Evolutionary conservation across 176 grass and related monocot genomes (phyloP).

Genomic region (Oryza rufipogon): DNA sequence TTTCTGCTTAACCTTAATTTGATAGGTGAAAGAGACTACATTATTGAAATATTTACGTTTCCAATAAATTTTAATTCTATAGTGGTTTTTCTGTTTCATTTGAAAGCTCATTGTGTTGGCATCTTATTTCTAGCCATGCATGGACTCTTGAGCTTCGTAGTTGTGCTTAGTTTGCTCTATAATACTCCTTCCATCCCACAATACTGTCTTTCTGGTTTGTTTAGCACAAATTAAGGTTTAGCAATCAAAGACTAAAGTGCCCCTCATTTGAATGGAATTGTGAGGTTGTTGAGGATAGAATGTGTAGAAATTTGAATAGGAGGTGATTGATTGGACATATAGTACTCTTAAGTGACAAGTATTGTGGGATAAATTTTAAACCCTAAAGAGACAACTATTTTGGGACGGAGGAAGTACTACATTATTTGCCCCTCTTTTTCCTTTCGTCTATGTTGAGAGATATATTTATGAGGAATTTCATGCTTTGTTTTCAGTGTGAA

Average conservation of each 20-base stretch:
- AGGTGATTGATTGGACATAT: too few species aligned
- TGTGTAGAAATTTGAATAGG: too few species aligned
- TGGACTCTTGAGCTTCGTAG: background rate
- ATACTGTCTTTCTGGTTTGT: too few species aligned
- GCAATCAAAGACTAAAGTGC: too few species aligned
- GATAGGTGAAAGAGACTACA: background rate
- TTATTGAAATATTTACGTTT: background rate
- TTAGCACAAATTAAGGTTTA: too few species aligned
- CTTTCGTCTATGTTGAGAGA: constrained; percentile 20
- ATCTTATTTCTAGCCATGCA: background rate
- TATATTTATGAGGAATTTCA: constrained; percentile 47
- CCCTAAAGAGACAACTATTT: too few species aligned
- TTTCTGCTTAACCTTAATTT: background rate
- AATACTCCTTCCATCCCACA: background rate
- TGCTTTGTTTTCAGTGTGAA: constrained; percentile 93
- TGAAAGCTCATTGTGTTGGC: background rate
- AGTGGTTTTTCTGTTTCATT: background rate
- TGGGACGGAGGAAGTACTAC: background rate
- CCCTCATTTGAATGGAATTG: too few species aligned
- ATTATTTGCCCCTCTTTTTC: constrained; percentile 15
- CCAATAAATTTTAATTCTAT: background rate
- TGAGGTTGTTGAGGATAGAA: too few species aligned
- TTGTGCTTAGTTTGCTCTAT: background rate
- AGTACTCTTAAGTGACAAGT: too few species aligned
- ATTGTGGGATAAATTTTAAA: too few species aligned